phyloP scores from a whole-genome alignment of 805 yeast species.

The Candida bentonensis region DNA sequence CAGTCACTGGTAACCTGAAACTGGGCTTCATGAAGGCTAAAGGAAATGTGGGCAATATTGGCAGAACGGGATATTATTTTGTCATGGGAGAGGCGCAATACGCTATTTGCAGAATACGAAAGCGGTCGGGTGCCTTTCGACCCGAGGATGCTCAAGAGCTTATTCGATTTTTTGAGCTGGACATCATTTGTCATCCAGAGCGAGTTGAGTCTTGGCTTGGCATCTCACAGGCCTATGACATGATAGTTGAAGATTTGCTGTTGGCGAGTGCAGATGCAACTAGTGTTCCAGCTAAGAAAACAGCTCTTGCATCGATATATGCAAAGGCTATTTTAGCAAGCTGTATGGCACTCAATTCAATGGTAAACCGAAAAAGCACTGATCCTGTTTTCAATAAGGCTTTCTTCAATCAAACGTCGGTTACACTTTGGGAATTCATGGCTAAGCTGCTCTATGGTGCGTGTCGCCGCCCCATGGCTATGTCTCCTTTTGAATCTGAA shows the following conservation, averaged over 20 bases:
- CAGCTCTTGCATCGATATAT: background rate
- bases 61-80: slow-evolving; percentile 48
- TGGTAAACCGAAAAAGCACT: background rate
- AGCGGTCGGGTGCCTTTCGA: slow-evolving; percentile 66
- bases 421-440: slow-evolving; percentile 37
- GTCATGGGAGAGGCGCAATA: slow-evolving; percentile 55
- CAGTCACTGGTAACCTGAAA: slow-evolving; percentile 8
- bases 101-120: slow-evolving; percentile 55
- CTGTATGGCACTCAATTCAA: slow-evolving; percentile 49
- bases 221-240: slow-evolving; percentile 66
- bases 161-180: slow-evolving; percentile 47
- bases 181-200: slow-evolving; percentile 49
- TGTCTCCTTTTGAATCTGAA: slow-evolving; percentile 38
- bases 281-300: slow-evolving; percentile 25
- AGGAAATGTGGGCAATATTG: slow-evolving; percentile 24
- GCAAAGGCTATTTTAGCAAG: slow-evolving; percentile 58
- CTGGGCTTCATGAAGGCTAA: slow-evolving; percentile 10
- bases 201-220: slow-evolving; percentile 80
- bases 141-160: slow-evolving; percentile 71
- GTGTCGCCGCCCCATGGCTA: slow-evolving; percentile 18
- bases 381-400: slow-evolving; percentile 4
- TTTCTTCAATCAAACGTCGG: slow-evolving; percentile 24
- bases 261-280: slow-evolving; percentile 86
- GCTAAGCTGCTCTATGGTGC: slow-evolving; percentile 39
- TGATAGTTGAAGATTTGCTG: slow-evolving; percentile 73